Evolutionary conservation across 2,329 filamentous ascomycete species (phyloP).

Genomic region (Curvularia spicifera): DNA sequence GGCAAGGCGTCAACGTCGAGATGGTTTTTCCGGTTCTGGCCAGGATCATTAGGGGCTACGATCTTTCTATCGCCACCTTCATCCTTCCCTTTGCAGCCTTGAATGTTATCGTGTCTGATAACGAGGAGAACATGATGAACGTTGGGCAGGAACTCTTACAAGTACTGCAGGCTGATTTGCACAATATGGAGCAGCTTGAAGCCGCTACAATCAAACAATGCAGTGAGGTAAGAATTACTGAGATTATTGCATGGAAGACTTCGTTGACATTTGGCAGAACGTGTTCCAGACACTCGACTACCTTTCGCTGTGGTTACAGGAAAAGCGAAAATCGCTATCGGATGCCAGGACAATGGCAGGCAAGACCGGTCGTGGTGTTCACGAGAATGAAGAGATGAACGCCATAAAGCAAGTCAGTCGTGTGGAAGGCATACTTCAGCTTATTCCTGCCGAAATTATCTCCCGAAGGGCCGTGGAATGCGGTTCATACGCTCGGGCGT

Average conservation of each 20-base stretch:
- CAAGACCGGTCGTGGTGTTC: constrained; percentile 52
- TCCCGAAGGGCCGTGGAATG: constrained; percentile 90
- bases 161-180: constrained; percentile 72
- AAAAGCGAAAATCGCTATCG: constrained; percentile 65
- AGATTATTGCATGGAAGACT: neutral
- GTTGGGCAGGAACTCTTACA: constrained; percentile 75
- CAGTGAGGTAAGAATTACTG: constrained; percentile 72
- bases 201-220: constrained; percentile 81
- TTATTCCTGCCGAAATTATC: constrained; percentile 73
- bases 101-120: constrained; percentile 79
- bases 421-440: constrained; percentile 75
- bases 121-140: constrained; percentile 66
- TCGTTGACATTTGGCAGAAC: constrained; percentile 62
- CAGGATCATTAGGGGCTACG: constrained; percentile 82
- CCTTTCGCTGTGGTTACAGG: constrained; percentile 85
- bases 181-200: constrained; percentile 61
- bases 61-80: constrained; percentile 85
- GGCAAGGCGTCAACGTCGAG: constrained; percentile 74
- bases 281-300: constrained; percentile 93
- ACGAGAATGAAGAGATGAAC: constrained; percentile 59
- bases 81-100: constrained; percentile 85
- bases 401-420: constrained; percentile 63
- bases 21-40: constrained; percentile 82
- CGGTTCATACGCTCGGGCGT: constrained; percentile 86
- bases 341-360: constrained; percentile 52